Evolutionary conservation across 2,329 filamentous ascomycete species (phyloP).

Genomic region (Trichophyton equinum): DNA sequence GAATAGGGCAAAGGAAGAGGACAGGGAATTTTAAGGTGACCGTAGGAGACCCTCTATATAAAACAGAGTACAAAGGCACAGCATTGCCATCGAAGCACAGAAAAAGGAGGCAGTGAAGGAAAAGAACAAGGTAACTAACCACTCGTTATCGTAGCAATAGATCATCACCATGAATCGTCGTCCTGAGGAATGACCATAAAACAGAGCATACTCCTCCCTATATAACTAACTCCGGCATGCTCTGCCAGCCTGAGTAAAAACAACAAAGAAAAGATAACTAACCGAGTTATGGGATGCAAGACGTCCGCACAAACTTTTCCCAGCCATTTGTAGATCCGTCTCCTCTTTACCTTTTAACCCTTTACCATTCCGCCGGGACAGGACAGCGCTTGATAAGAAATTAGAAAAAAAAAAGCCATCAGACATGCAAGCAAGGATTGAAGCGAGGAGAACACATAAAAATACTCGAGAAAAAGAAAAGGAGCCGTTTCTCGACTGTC

Average conservation of each 20-base stretch:
- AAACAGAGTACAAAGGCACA: not conserved
- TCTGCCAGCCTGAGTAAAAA: not conserved
- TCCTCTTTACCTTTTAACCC: not conserved
- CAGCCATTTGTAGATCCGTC: not conserved
- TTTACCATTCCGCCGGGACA: constrained; percentile 1
- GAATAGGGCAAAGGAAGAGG: not conserved
- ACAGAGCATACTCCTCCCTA: not conserved
- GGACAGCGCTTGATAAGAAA: not conserved
- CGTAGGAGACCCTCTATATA: not conserved
- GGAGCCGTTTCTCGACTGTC: not conserved
- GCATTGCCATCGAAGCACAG: not conserved
- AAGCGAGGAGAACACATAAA: not conserved
- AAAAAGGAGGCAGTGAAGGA: not conserved
- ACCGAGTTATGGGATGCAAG: not conserved
- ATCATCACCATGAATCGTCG: constrained; percentile 5
- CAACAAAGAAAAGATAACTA: not conserved
- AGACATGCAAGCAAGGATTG: not conserved
- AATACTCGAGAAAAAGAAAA: not conserved
- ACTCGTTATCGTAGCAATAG: constrained; percentile 7
- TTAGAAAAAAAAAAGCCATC: not conserved
- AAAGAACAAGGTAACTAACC: not conserved
- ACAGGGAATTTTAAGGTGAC: not conserved
- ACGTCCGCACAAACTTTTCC: constrained; percentile 2
- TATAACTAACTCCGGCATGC: not conserved
- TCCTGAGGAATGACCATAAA: not conserved